Percentiles rank a stretch among this genome's conserved stretches.
Evolutionary conservation across 2,329 filamentous ascomycete genomes (phyloP).

Genomic region (Aspergillus ochraceus): DNA sequence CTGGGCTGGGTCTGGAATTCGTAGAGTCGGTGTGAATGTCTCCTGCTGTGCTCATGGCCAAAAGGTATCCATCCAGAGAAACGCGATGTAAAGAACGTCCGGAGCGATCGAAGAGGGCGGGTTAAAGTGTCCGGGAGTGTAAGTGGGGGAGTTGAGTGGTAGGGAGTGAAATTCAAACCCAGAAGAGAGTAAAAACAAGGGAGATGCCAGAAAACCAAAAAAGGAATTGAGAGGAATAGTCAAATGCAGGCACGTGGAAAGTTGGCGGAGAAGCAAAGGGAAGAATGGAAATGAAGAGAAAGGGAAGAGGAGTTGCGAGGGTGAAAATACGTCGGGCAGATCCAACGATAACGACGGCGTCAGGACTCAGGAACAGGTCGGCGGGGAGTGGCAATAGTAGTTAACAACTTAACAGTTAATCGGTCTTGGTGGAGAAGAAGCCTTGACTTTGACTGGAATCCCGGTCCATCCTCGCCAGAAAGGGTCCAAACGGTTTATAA

Average conservation of each 20-base stretch:
- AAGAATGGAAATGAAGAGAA: background rate
- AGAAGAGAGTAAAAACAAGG: background rate
- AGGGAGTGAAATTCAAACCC: background rate
- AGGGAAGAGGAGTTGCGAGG: background rate
- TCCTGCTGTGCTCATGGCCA: conserved; percentile 36
- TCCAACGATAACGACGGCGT: background rate
- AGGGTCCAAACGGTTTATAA: too few species aligned
- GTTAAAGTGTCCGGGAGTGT: conserved; percentile 3
- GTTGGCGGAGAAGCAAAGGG: background rate
- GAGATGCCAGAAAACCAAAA: background rate
- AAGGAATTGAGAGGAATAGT: background rate
- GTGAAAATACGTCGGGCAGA: background rate
- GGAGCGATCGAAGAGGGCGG: background rate
- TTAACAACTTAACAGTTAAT: too few species aligned
- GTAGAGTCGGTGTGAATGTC: conserved; percentile 28
- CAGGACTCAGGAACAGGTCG: background rate
- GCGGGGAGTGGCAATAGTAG: background rate
- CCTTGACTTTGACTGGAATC: too few species aligned
- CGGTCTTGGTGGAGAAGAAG: too few species aligned
- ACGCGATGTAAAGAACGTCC: conserved; percentile 12
- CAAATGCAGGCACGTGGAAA: background rate
- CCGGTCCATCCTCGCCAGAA: too few species aligned
- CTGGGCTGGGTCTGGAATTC: conserved; percentile 29
- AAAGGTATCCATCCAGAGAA: conserved; percentile 30
- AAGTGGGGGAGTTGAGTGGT: background rate